Conservation (phyloP, 306 rosid species). For the Cucumis hystrix region DNA sequence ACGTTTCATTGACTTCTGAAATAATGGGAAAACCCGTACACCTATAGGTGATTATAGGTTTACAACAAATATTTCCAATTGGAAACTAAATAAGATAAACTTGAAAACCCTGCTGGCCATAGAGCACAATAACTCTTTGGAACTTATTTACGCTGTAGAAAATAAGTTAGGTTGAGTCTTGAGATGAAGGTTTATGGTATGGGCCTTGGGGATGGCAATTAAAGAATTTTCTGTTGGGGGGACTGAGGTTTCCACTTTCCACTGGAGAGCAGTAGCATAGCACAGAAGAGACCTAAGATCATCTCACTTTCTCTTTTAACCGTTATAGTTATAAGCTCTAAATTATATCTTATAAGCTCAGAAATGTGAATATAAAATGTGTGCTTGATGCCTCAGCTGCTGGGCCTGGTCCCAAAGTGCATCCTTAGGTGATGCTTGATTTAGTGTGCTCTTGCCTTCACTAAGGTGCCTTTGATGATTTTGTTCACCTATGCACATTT, state of each 20-base stretch:
- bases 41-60: no score
- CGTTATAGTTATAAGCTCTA: background rate
- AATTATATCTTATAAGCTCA: background rate
- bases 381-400: background rate
- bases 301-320: background rate
- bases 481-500: background rate
- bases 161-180: background rate
- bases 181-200: background rate
- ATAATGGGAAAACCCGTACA: no score
- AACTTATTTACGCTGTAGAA: background rate
- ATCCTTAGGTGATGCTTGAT: background rate
- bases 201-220: background rate
- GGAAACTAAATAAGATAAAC: background rate
- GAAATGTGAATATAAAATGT: background rate
- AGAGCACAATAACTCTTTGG: background rate
- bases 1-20: no score
- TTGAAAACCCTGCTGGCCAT: background rate
- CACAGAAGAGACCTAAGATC: background rate
- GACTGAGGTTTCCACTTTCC: no score
- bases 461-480: background rate
- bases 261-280: no score
- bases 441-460: background rate
- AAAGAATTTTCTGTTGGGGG: background rate
- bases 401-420: background rate
- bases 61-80: no score